Evolutionary conservation across 257 asterid species (phyloP).

Genomic region (Nicotiana sylvestris): DNA sequence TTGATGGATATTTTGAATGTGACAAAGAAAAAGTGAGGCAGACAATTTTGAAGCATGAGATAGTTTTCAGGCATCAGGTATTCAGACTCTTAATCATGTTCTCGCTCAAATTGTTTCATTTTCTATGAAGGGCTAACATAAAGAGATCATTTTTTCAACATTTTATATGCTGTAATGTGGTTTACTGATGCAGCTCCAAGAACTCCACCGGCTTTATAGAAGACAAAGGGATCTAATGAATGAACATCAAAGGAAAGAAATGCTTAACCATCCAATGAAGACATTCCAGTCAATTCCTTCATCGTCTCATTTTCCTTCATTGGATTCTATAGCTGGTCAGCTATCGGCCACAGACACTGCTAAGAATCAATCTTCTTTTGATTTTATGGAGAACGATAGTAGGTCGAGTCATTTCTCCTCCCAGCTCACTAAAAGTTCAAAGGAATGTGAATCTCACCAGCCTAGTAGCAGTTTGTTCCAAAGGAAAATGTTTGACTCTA

Average conservation of each 20-base stretch:
- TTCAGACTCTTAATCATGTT: background rate
- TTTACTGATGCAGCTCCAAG: conserved; percentile 52
- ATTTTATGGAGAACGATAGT: conserved; percentile 15
- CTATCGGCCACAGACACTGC: conserved; percentile 16
- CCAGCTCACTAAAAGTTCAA: conserved; percentile 7
- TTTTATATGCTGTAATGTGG: background rate
- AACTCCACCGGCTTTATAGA: conserved; percentile 73
- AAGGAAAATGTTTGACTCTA: conserved; percentile 22
- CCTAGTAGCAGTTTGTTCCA: conserved; percentile 10
- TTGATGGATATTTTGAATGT: conserved; percentile 23
- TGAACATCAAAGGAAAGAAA: conserved; percentile 30
- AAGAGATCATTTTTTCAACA: background rate
- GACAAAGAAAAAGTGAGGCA: conserved; percentile 49
- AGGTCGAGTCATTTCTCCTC: conserved; percentile 14
- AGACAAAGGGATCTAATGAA: conserved; percentile 68
- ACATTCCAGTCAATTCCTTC: conserved; percentile 17
- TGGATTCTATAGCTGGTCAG: conserved; percentile 17
- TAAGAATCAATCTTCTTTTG: conserved; percentile 11
- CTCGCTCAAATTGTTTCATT: background rate
- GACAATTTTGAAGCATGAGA: conserved; percentile 65
- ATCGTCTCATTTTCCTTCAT: conserved; percentile 27
- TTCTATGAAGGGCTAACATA: background rate
- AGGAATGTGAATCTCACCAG: conserved; percentile 8
- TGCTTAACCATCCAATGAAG: conserved; percentile 13
- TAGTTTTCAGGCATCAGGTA: conserved; percentile 68